Base-by-base conservation (phyloP, 2,329 filamentous ascomycete genomes). In the Alternaria brassicae region DNA sequence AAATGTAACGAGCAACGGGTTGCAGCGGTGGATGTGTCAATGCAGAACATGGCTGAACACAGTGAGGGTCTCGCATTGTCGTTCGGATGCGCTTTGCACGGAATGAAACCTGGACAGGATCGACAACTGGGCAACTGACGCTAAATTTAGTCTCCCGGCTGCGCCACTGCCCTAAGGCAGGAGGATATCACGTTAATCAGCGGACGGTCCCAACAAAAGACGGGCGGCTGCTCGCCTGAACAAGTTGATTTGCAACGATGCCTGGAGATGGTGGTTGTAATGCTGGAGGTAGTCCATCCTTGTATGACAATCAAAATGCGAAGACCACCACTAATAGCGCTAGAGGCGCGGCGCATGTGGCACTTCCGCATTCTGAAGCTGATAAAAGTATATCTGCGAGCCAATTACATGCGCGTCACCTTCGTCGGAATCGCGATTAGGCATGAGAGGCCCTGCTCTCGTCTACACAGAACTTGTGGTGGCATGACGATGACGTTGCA, bases 121-220 rank as follows among this genome's bases (percentile, higher is more conserved):
- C 42, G 42, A n/a, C 56, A 47, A 10, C 17, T 53, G 47, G 56
- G 39, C 37, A 25, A 9, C 3, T 19, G 34, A 34, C 41, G 47
- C 58, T 56, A 58, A 55, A 61, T 49, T 56, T 63, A 61, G 58
- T 54, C 12, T 51, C 17, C 41, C 21, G 39, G 53, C 61, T 63
- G 61, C 61, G 58, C 61, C 61, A 63, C 61, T 41, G 50, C 42
- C 30, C 53, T 39, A 51, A 52, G 34, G 27, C 39, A 28, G 39
- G 44, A 44, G 44, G 32, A 34, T 45, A 53, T 44, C 12, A 34
- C 13, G 41, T 54, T 48, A 49, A 49, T 48, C 47, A 53, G 34
- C 42, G 28, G 25, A 28, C 17, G 27, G 28, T 37, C 42, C 50
- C 56, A 54, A 53, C 45, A 56, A 51, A 45, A 52, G 37, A 54